Evolutionary conservation across 2,329 filamentous ascomycete species (phyloP).

Genomic region (Gnomoniopsis smithogilvyi): DNA sequence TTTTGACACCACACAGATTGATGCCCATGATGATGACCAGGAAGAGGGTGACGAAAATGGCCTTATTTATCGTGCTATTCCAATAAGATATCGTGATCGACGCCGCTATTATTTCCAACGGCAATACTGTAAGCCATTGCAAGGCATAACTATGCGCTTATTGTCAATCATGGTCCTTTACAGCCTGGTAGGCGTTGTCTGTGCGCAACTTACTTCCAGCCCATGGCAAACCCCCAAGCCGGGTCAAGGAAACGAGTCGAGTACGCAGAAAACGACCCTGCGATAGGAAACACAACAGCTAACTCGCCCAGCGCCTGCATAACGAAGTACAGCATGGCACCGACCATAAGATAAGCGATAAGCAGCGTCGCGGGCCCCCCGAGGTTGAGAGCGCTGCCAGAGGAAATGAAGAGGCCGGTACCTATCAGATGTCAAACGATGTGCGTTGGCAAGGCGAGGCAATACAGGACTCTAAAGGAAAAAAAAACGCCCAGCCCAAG

Average conservation of each 20-base stretch:
- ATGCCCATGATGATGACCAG: slow-evolving; percentile 72
- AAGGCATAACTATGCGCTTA: slow-evolving; percentile 64
- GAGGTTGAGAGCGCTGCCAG: slow-evolving; percentile 64
- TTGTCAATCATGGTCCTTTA: not conserved
- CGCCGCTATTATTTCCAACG: slow-evolving; percentile 83
- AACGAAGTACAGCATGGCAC: slow-evolving; percentile 86
- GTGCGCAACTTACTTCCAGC: slow-evolving; percentile 70
- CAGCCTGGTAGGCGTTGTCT: not conserved
- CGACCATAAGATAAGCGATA: slow-evolving; percentile 75
- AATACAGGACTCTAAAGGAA: not conserved
- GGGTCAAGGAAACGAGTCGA: slow-evolving; percentile 91
- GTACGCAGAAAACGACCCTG: slow-evolving; percentile 88
- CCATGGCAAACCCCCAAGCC: slow-evolving; percentile 93
- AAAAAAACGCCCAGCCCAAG: not conserved
- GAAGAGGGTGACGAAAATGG: slow-evolving; percentile 82
- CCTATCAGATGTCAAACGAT: slow-evolving; percentile 39
- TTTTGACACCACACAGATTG: slow-evolving; percentile 84
- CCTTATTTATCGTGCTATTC: slow-evolving; percentile 61
- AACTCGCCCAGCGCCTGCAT: slow-evolving; percentile 90
- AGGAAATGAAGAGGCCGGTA: slow-evolving; percentile 84
- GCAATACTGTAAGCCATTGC: slow-evolving; percentile 82
- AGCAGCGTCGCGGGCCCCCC: slow-evolving; percentile 78
- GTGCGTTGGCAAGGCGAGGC: not conserved
- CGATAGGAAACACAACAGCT: slow-evolving; percentile 84
- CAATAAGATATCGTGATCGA: slow-evolving; percentile 83